Evolutionary conservation across 2,329 filamentous ascomycete genomes (phyloP).

Genomic region (Aspergillus hiratsukae): DNA sequence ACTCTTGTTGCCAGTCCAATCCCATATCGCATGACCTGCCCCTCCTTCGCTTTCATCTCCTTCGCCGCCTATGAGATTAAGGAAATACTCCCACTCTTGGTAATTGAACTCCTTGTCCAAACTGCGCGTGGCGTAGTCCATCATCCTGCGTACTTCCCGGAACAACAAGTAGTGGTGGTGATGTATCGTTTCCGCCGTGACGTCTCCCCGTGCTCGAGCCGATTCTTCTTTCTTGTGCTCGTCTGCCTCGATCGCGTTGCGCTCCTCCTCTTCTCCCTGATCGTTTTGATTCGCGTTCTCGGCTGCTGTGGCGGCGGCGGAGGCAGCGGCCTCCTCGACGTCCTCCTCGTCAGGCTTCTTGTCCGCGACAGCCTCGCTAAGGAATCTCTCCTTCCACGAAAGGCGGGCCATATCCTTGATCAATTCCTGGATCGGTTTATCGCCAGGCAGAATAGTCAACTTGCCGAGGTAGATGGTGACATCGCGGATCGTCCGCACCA

Average conservation of each 20-base stretch:
- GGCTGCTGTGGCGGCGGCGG: not conserved
- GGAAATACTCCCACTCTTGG: conserved; percentile 47
- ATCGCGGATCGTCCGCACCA: conserved; percentile 51
- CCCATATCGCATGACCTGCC: conserved; percentile 26
- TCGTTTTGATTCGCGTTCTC: not conserved
- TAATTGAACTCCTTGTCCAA: conserved; percentile 36
- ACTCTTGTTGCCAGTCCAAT: conserved; percentile 37
- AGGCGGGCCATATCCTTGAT: conserved; percentile 22
- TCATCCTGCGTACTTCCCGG: conserved; percentile 36
- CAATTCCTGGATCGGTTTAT: conserved; percentile 33
- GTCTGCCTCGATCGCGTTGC: conserved; percentile 40
- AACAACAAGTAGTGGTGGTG: conserved; percentile 45
- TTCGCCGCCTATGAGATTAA: conserved; percentile 45
- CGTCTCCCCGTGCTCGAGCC: conserved; percentile 40
- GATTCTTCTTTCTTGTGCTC: conserved; percentile 40
- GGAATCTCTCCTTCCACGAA: conserved; percentile 16
- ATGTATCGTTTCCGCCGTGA: conserved; percentile 43
- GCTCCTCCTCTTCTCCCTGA: not conserved
- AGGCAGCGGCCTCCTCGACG: conserved; percentile 1
- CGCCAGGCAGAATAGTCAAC: conserved; percentile 51
- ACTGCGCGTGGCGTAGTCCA: conserved; percentile 29
- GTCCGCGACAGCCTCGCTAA: not conserved
- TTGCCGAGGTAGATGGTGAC: conserved; percentile 53
- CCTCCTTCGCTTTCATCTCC: conserved; percentile 20
- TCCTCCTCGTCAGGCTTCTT: conserved; percentile 12